Evolutionary conservation across 2,329 filamentous ascomycete species (phyloP), one percentile per base, ranked within the genome.

Genomic region (Eutypa lata): DNA sequence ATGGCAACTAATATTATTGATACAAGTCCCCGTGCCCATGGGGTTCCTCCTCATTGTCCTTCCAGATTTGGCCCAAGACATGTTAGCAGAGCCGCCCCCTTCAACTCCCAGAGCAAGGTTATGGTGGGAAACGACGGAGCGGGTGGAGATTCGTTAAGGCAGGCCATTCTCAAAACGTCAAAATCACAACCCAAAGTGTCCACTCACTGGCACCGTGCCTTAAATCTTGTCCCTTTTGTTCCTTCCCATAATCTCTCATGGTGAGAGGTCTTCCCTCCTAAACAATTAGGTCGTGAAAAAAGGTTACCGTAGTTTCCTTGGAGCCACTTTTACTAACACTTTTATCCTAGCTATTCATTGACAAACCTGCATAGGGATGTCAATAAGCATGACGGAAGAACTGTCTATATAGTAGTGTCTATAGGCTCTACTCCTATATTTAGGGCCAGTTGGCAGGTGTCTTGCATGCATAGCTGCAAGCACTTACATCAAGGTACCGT

Each of bases 81-180:
- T 53, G 52, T 45, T 21, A 43, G 55, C 55, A 45, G 54, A 52
- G 52, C 48, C 40, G 18, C 42, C 44, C 48, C 35, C 35, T 18
- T 38, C 35, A 14, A 38, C 37, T 37, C 35, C 51, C 47, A 45
- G 21, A 42, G 31, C 49, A 55, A 51, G 44, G 56, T 56, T 51
- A 56, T 38, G 35, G 35, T 6, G 50, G 55, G 58, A 59, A 58
- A 55, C 53, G 59, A 60, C 54, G 61, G 57, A 48, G 49, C 48
- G 54, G 59, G 62, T 65, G 62, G 64, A 61, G 59, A 60, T 56
- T 49, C 62, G 59, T 60, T 56, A 65, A 65, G 62, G 48, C 64
- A 64, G 54, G 56, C 60, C 53, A 40, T 54, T 60, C 61, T 61
- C 58, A 57, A 65, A 63, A 59, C 33, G 53, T 31, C 49, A 46